Conservation (phyloP, 805 yeast species). For the Zygoascus bituminiphila region DNA sequence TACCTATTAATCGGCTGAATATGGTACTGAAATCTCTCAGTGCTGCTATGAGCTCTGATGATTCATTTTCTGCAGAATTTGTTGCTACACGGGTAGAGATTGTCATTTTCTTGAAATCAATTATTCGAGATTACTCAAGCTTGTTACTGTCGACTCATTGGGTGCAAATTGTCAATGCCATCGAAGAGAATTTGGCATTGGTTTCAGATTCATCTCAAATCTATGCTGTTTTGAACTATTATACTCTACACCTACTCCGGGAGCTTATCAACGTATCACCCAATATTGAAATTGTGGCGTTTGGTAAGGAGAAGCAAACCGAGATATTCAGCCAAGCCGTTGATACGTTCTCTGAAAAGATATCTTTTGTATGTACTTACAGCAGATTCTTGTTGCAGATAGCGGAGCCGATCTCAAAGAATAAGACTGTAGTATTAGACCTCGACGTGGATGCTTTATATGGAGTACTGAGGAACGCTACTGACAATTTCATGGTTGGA, state of each 20-base stretch:
- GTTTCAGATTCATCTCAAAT: neutral
- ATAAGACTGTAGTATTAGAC: neutral
- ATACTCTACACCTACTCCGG: slow-evolving; percentile 29
- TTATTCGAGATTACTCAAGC: slow-evolving; percentile 16
- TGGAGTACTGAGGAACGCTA: neutral
- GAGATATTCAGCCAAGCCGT: neutral
- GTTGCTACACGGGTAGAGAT: slow-evolving; percentile 43
- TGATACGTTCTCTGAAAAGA: neutral
- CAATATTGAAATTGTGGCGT: neutral
- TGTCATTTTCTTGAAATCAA: slow-evolving; percentile 35
- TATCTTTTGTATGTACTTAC: neutral
- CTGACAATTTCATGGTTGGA: neutral
- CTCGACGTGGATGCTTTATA: neutral
- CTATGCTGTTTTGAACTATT: slow-evolving; percentile 31
- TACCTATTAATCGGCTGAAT: slow-evolving; percentile 56
- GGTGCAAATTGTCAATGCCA: slow-evolving; percentile 10
- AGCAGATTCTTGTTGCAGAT: neutral
- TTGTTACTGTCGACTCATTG: slow-evolving; percentile 7
- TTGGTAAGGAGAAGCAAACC: neutral
- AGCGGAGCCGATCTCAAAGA: neutral
- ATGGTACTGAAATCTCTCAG: slow-evolving; percentile 49
- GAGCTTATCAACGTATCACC: neutral
- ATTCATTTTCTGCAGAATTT: slow-evolving; percentile 52
- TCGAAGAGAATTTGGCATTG: slow-evolving; percentile 14
- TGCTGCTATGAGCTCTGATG: slow-evolving; percentile 54